A percentile compares a stretch with the other conserved stretches of the same genome.
phyloP scores from a whole-genome alignment of 1,284 basidiomycete species.

The Veloporphyrellus conicus region DNA sequence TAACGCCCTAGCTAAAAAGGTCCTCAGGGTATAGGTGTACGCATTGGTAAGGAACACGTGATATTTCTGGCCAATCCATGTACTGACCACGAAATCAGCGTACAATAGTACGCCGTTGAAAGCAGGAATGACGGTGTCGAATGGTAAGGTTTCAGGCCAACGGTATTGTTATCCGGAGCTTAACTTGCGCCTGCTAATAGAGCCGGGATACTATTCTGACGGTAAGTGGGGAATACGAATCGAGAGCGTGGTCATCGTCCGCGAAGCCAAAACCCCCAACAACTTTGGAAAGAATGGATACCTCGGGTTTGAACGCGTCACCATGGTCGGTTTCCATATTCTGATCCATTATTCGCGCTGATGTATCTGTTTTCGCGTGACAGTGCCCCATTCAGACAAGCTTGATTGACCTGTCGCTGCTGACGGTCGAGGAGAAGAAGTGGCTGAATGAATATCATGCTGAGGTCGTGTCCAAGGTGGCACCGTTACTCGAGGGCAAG shows the following conservation, averaged over 20 bases:
- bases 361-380: neutral
- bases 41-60: slow-evolving; percentile 49
- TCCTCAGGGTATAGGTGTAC: slow-evolving; percentile 82
- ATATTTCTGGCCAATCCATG: neutral
- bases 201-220: slow-evolving; percentile 93
- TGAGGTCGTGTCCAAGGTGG: slow-evolving; percentile 74
- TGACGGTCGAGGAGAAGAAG: slow-evolving; percentile 62
- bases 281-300: slow-evolving; percentile 87
- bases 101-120: slow-evolving; percentile 70
- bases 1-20: slow-evolving; percentile 35
- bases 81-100: slow-evolving; percentile 34
- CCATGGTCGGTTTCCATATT: slow-evolving; percentile 51
- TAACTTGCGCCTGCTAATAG: slow-evolving; percentile 28
- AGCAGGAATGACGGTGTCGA: slow-evolving; percentile 85
- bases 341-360: neutral
- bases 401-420: slow-evolving; percentile 65
- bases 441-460: slow-evolving; percentile 90
- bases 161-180: neutral
- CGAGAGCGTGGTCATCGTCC: slow-evolving; percentile 82
- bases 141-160: slow-evolving; percentile 44
- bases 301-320: slow-evolving; percentile 80
- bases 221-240: slow-evolving; percentile 92
- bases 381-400: slow-evolving; percentile 87
- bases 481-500: slow-evolving; percentile 60
- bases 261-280: slow-evolving; percentile 67